Percentiles rank a stretch among this genome's conserved stretches.
These are phyloP conservation scores for Leishmania major DNA, from an alignment of 208 protist genomes.

Conservation along the genomic window DNA sequence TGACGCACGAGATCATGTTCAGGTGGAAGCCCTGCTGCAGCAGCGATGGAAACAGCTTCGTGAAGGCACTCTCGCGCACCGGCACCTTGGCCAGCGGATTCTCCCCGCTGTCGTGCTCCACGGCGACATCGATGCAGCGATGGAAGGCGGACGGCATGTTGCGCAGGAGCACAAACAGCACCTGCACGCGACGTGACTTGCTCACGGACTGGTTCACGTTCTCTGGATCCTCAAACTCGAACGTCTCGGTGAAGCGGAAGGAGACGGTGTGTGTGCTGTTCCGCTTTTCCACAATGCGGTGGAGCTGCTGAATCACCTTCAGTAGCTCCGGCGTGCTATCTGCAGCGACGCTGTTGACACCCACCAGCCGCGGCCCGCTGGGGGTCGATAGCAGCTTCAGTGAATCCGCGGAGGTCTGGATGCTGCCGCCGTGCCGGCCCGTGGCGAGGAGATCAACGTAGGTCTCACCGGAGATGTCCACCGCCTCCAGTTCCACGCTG, in stretches of 20 bases:
- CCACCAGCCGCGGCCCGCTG: conserved; percentile 59
- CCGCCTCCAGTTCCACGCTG: conserved; percentile 60
- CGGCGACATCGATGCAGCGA: conserved; percentile 83
- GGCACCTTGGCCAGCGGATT: conserved; percentile 87
- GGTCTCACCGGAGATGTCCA: conserved; percentile 71
- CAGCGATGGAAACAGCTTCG: conserved; percentile 64
- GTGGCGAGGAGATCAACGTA: conserved; percentile 75
- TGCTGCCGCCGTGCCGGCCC: conserved; percentile 3
- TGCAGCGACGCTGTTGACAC: conserved; percentile 49
- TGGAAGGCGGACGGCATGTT: conserved; percentile 80
- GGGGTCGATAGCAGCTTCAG: conserved; percentile 55
- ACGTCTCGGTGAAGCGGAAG: conserved; percentile 84
- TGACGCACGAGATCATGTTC: conserved; percentile 71
- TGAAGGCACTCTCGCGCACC: conserved; percentile 80
- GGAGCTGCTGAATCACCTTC: conserved; percentile 50
- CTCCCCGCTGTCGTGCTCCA: conserved; percentile 84
- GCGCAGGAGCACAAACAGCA: conserved; percentile 76
- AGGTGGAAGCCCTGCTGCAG: conserved; percentile 83
- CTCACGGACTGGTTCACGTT: conserved; percentile 64
- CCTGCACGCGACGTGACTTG: conserved; percentile 77
- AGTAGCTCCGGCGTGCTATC: conserved; percentile 38
- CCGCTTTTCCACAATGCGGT: conserved; percentile 54
- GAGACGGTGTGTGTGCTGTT: conserved; percentile 74
- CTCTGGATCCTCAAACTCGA: conserved; percentile 81
- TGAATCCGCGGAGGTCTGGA: conserved; percentile 12